Base-by-base conservation (phyloP, 805 yeast genomes). In the Vanderwaltozyma yarrowii region DNA sequence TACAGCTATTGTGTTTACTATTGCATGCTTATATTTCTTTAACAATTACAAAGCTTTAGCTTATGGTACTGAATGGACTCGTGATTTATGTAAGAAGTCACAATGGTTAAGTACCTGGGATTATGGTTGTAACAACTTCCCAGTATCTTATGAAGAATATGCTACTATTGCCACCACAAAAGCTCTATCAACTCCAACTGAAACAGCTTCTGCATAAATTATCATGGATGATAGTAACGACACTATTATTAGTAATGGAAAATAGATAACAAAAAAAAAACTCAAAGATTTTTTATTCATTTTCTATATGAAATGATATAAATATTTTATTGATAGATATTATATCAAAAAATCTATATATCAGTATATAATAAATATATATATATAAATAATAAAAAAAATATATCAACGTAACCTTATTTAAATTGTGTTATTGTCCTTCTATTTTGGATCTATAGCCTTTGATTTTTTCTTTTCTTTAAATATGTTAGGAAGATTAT, bases 31-130 rank as follows among this genome's bases (percentile, higher is more conserved):
- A 10, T 65, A 65, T 19, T 76, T 78, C 58, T 89, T 71, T 66
- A 58, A 62, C 36, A 61, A 67, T 41, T 80, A 78, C 62, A 69
- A 82, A 1, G 80, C 96, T 20, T 62, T 92, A 52, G 71, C 79
- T 34, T 83, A 85, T 55, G 98, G 83, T 35, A 56, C 73, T 13
- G 73, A 74, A 39, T 89, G 97, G 96, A 81, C 94, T 35, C 71
- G 70, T 51, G 62, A 58, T 17, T 59, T 71, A 43, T 92, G 98
- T 64, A 63, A 66, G 40, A 62, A 69, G 26, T 65, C 87, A 34
- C 75, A 76, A 62, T 60, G 75, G 50, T 45, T 81, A 21, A 44
- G 65, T 3, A 67, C 74, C 28, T 92, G 97, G 98, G 98, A 92
- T 68, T 92, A 78, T 56, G 81, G 80, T 55, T 92, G 99, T 65